Evolutionary conservation across 306 rosid genomes (phyloP), one percentile per base, ranked within the genome.

Genomic region (Cucurbita maxima): DNA sequence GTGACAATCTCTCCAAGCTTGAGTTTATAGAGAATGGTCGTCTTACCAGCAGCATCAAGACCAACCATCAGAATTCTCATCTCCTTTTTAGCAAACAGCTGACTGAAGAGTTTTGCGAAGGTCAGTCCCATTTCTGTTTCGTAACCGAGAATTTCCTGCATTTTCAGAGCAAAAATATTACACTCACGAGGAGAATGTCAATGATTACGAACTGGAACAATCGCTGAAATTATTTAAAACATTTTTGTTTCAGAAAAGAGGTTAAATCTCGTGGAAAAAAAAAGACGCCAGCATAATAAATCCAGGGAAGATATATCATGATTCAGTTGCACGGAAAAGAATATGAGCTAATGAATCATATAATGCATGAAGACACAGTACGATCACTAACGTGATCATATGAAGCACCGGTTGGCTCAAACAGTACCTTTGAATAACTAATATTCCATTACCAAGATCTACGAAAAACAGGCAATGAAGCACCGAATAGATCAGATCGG

Each of bases 11-110:
- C 94, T 64, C 94, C 94, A 76, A 88, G 90, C 86, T 88, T 88
- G 83, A 88, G 94, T 84, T 88, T 88, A 81, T 88, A 88, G 71
- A 88, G 87, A 66, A 88, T 88, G 57, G 94, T 88, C 38, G 95
- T 88, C 86, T 88, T 88, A 86, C 95, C 95, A 84, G 95, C 95
- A 44, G 95, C 95, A 77, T 88, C 95, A 78, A 88, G 95, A 81
- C 95, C 95, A 44, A 88, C 95, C 95, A 88, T 88, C 78, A 88
- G 80, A 81, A 88, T 88, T 80, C 95, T 79, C 95, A 88, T 88
- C 81, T 88, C 95, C 76, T 84, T 88, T 85, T 88, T 88, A 63
- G 95, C 91, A 34, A 88, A 88, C 25, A 88, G 88, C 84, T 91
- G 82, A 76, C 89, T 88, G 82, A 88, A 88, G 48, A 88, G 91